Conservation (phyloP, 805 yeast genomes). For the Candida takata region DNA sequence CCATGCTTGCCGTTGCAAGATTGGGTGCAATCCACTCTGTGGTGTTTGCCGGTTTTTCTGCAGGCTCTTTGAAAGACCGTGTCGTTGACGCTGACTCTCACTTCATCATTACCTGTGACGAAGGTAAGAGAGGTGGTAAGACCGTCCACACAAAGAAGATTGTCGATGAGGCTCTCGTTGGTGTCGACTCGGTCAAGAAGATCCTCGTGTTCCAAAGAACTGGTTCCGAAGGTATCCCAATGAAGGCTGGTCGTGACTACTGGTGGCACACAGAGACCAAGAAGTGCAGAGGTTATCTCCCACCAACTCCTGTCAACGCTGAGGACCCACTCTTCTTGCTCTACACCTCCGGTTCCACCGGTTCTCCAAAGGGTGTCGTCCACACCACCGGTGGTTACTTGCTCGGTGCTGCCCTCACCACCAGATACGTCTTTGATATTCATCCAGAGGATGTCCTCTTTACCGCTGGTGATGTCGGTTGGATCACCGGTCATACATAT, state of each 20-base stretch:
- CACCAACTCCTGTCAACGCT: constrained; percentile 80
- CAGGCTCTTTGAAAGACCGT: constrained; percentile 89
- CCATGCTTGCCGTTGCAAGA: constrained; percentile 90
- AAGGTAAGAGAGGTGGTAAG: constrained; percentile 94
- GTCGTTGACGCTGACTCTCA: constrained; percentile 80
- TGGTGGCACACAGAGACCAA: constrained; percentile 92
- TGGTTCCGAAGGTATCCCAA: constrained; percentile 63
- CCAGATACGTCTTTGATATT: constrained; percentile 89
- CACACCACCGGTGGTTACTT: constrained; percentile 94
- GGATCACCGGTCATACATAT: constrained; percentile 98
- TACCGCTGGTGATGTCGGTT: constrained; percentile 98
- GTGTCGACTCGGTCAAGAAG: constrained; percentile 65
- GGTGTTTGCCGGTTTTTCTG: constrained; percentile 92
- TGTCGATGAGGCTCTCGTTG: constrained; percentile 86
- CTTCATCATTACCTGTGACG: constrained; percentile 90
- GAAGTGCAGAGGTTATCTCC: constrained; percentile 76
- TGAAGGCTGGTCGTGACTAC: constrained; percentile 75
- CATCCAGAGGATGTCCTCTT: constrained; percentile 82
- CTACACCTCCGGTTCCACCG: constrained; percentile 97
- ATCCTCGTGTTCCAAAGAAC: constrained; percentile 89
- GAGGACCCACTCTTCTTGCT: constrained; percentile 95
- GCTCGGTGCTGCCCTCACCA: constrained; percentile 85
- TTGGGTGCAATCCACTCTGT: constrained; percentile 96
- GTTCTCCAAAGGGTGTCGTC: constrained; percentile 96
- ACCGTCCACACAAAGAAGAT: constrained; percentile 86